A percentile compares a stretch with the other conserved stretches of the same genome.
phyloP scores from a whole-genome alignment of 1,284 basidiomycete species.

The Leccinum fallax region DNA sequence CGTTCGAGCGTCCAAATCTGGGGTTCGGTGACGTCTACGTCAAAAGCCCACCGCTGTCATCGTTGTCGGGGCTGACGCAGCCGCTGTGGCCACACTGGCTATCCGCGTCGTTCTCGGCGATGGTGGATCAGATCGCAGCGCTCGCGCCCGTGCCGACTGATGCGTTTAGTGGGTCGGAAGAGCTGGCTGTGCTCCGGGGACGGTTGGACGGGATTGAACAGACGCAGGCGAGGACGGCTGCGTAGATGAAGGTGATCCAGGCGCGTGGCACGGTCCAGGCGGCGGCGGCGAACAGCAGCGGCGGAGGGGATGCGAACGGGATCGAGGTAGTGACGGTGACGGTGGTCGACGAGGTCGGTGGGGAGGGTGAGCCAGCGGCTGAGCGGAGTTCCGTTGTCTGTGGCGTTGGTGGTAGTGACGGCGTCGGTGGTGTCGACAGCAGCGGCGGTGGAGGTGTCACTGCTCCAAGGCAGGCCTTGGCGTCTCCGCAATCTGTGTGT shows the following conservation, averaged over 20 bases:
- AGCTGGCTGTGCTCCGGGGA: slow-evolving; percentile 11
- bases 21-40: background rate
- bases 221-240: slow-evolving; percentile 14
- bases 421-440: too few relatives aligned
- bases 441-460: too few relatives aligned
- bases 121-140: slow-evolving; percentile 44
- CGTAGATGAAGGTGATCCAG: slow-evolving; percentile 17
- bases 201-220: slow-evolving; percentile 24
- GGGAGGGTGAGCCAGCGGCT: too few relatives aligned
- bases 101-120: slow-evolving; percentile 41
- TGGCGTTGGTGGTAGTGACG: too few relatives aligned
- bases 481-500: too few relatives aligned
- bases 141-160: slow-evolving; percentile 34
- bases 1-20: slow-evolving; percentile 12
- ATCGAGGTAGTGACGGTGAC: background rate
- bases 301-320: background rate
- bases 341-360: background rate
- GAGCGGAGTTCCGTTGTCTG: too few relatives aligned
- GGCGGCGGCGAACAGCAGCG: background rate
- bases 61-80: background rate
- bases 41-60: background rate
- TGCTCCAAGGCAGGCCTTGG: too few relatives aligned
- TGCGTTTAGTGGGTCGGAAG: slow-evolving; percentile 17
- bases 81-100: slow-evolving; percentile 37
- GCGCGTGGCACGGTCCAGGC: slow-evolving; percentile 4